phyloP scores from a whole-genome alignment of 75 land plant species.

The Chamaecyparis obtusa region DNA sequence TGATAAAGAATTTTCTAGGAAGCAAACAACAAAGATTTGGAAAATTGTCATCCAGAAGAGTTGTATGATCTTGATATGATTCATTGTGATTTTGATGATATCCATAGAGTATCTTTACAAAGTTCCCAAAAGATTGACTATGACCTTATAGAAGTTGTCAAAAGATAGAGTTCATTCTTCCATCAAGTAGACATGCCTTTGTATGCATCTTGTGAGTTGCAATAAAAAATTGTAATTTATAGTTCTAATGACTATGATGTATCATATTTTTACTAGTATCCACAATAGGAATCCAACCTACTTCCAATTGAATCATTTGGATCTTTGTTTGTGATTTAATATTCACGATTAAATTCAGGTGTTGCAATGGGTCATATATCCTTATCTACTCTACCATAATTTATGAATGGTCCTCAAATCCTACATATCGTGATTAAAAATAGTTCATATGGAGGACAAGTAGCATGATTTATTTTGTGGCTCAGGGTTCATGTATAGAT shows the following conservation, averaged over 20 bases:
- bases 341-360: neutral
- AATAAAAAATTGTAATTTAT: neutral
- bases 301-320: neutral
- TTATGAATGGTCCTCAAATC: neutral
- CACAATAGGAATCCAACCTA: neutral
- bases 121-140: conserved; percentile 38
- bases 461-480: neutral
- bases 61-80: conserved; percentile 58
- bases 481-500: neutral
- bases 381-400: neutral
- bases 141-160: conserved; percentile 72
- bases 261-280: neutral
- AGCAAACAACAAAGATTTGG: conserved; percentile 59
- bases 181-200: conserved; percentile 59
- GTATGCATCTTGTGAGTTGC: neutral
- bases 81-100: neutral
- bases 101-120: conserved; percentile 4
- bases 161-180: conserved; percentile 78
- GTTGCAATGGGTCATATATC: neutral
- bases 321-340: too few relatives aligned
- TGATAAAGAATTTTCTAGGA: conserved; percentile 25
- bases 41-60: conserved; percentile 48
- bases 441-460: neutral
- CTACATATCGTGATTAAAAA: neutral
- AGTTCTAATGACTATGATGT: too few relatives aligned